Base-by-base conservation (phyloP, 768 basidiomycete species). In the Harrya chromipes region DNA sequence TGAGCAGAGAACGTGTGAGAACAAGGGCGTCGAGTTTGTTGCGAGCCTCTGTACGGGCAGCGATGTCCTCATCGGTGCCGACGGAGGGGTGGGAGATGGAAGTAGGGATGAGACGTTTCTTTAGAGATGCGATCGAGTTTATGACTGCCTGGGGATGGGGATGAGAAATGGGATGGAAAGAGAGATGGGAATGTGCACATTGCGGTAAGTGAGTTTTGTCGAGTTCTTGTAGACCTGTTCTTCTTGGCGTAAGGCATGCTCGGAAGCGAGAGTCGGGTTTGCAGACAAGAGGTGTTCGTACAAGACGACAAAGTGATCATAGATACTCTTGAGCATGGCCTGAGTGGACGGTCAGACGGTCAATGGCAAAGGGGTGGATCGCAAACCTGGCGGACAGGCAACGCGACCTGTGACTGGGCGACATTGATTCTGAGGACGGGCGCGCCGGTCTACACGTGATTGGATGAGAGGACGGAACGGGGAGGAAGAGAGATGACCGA, bases 181-280 rank as follows among this genome's bases (percentile, higher is more conserved):
- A 45, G 34, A 17, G 14, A 10, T n/a, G 38, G 6, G 29, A 23
- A 31, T 36, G 60, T 81, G 54, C 62, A 89, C 90, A 71, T 87
- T 87, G 43, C 90, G 86, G 67, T 95, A 95, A 0, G 90, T 90
- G 40, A 80, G 65, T 67, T 89, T 91, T 45, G 75, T 85, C 0
- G 87, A 81, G 53, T 81, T 82, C 21, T 73, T 74, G 68, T 92
- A 93, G 0, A 92, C 76, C 51, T 91, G 85, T 29, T 81, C 79
- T 61, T 95, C 93, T 60, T 95, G 91, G 42, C 72, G 78, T 10
- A 92, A 75, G 4, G 93, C 83, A 69, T 95, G 87, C 46, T 90
- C 83, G 0, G 83, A 70, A 0, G 90, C 87, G 17, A 94, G 65
- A 20, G 74, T 70, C 0, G 87, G 83, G 50, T 84, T 74, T 13